Base-by-base conservation (phyloP, 148 eudicot species). In the Chenopodium album region DNA sequence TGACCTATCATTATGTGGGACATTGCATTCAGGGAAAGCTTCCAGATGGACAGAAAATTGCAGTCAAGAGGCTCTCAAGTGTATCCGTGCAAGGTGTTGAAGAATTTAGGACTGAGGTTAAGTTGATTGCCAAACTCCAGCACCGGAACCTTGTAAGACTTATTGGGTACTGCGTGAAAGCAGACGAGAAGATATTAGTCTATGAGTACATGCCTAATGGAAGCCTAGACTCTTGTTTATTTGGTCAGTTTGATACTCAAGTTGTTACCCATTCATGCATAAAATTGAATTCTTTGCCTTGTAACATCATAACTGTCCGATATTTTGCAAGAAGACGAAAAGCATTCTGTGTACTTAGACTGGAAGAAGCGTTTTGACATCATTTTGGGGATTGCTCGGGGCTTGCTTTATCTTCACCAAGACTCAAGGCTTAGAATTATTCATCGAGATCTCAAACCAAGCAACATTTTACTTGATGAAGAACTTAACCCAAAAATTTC, bases 321-420 rank as follows among this genome's bases (percentile, higher is more conserved):
- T 78, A 48, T 73, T 28, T 50, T 70, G 76, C 68, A 10, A 62
- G 63, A 63, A 78, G 85, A 83, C 19, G 74, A 78, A 64, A 72
- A 19, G 75, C 71, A 50, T 73, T 64, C 74, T 64, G 73, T 62
- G 31, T n/a, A 22, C n/a, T 78, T 83, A 74, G 85, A 83, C 26
- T 83, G 85, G 85, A 73, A 78, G 80, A 85, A 78, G 79, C 87
- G 89, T 34, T 87, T 85, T 73, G 84, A 85, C 34, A 85, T 87
- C 80, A 82, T 85, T 47, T 31, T 76, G 46, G 89, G 87, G 13
- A 80, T 87, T 32, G 83, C 87, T n/a, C 81, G 85, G n/a, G 85
- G 85, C 52, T 78, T 83, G n/a, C 78, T 83, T 16, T 83, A 83
- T 78, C 85, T 83, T 41, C 85, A 83, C 81, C 85, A 83, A 78